phyloP scores from a whole-genome alignment of 495 filamentous ascomycete species.

The Daldinia decipiens region DNA sequence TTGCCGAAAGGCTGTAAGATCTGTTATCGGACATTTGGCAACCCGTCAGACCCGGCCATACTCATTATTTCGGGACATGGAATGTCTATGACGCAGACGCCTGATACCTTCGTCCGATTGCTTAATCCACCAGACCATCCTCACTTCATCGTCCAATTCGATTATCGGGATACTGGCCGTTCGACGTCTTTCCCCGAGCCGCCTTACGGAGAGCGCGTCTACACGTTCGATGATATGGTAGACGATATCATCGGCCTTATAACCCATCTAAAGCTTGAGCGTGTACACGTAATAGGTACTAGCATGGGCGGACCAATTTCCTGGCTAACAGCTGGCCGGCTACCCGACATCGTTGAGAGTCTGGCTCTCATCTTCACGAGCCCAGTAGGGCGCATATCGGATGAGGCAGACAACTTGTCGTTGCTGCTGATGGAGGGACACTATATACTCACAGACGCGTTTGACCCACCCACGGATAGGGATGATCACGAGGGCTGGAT shows the following conservation, averaged over 20 bases:
- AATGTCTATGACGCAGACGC: not conserved
- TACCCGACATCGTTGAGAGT: not conserved
- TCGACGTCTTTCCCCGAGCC: not conserved
- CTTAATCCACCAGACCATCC: not conserved
- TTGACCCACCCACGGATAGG: not conserved
- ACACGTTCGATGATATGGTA: not conserved
- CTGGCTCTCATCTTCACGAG: not conserved
- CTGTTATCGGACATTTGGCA: not conserved
- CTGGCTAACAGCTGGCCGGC: not conserved
- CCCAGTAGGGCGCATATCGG: not conserved
- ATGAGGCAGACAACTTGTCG: not conserved
- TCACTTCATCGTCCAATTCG: slow-evolving; percentile 1
- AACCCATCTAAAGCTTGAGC: not conserved
- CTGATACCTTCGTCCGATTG: not conserved
- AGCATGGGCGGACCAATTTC: not conserved
- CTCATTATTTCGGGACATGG: not conserved
- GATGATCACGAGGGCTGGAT: slow-evolving; percentile 6
- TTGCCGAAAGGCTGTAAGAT: not conserved
- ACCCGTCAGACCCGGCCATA: not conserved
- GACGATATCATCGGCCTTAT: not conserved
- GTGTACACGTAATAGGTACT: not conserved
- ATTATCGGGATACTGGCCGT: not conserved
- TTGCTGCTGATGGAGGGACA: not conserved
- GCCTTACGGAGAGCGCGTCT: not conserved
- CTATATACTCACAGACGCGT: not conserved